Evolutionary conservation across 1,284 basidiomycete species (phyloP).

Genomic region (Tylopilus sp.): DNA sequence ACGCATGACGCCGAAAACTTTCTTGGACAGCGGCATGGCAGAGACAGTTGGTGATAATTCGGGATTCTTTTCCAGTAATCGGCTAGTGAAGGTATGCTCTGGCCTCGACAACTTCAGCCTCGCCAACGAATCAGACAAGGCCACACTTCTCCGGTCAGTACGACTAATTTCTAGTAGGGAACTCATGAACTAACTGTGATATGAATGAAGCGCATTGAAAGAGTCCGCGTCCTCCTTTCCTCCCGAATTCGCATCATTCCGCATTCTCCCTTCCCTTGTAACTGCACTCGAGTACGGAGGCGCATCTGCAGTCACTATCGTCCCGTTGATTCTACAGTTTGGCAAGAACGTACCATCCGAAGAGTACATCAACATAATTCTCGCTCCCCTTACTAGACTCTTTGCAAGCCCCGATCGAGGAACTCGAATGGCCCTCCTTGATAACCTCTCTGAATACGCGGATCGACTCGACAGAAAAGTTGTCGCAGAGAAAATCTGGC

Average conservation of each 20-base stretch:
- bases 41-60: slow-evolving; percentile 62
- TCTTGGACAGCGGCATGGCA: slow-evolving; percentile 86
- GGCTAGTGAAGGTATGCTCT: slow-evolving; percentile 86
- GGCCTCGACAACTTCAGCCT: slow-evolving; percentile 92
- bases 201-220: slow-evolving; percentile 71
- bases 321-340: slow-evolving; percentile 87
- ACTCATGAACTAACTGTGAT: not conserved
- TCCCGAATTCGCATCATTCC: slow-evolving; percentile 87
- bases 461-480: slow-evolving; percentile 90
- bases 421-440: slow-evolving; percentile 68
- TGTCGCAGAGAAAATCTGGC: slow-evolving; percentile 93
- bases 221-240: slow-evolving; percentile 88
- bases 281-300: slow-evolving; percentile 89
- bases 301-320: slow-evolving; percentile 80
- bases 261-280: slow-evolving; percentile 89
- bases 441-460: slow-evolving; percentile 86
- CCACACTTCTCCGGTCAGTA: slow-evolving; percentile 74
- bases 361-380: slow-evolving; percentile 78
- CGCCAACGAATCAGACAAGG: slow-evolving; percentile 86
- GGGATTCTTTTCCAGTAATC: slow-evolving; percentile 90
- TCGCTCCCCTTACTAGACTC: slow-evolving; percentile 86
- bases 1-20: slow-evolving; percentile 80
- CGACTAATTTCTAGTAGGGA: not conserved
- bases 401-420: slow-evolving; percentile 93
- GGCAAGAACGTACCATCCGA: slow-evolving; percentile 78